Evolutionary conservation across 306 rosid genomes (phyloP), one percentile per base, ranked within the genome.

Genomic region (Dalbergia cochinchinensis): DNA sequence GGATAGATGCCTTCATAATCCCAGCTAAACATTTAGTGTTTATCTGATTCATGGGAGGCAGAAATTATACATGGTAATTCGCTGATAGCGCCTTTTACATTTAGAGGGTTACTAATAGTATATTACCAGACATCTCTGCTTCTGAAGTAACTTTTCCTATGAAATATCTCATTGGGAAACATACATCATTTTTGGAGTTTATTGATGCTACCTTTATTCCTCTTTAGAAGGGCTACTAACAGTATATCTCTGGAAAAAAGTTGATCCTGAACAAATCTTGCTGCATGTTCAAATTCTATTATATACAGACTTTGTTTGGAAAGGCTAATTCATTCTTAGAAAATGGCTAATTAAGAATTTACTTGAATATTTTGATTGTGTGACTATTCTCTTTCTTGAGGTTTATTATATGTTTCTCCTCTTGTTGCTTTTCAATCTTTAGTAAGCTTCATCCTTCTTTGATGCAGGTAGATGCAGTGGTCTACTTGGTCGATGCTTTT

Each of bases 41-140:
- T 82, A 83, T 68, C 89, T 87, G 92, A 89, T 91, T 89, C 96
- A 89, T 83, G 89, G 93, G 89, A 83, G 85, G 92, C 89, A 64
- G 67, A 80, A 34, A 84, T 70, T 16, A 64, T 67, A 60, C 18
- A 3, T 88, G 88, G 86, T 48, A 70, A 74, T 76, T 92, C 83
- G 78, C 89, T 63, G 86, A 85, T 88, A 72, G 91, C 71, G 22
- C 78, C 79, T 84, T 86, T 87, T 81, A 12, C 59, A 20, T 63
- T 65, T 82, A 37, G 76, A 79, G 78, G 77, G 82, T 65, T 78
- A 88, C 87, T 90, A 54, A 82, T 88, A 80, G 94, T 86, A 80
- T 73, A 63, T 82, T 45, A 73, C 75, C 82, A 15, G 22, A 85
- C 72, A 88, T 59, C 5, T 45, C 8, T 74, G 15, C 86, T n/a